These are phyloP conservation scores for Penicillium verhagenii DNA, from an alignment of 495 filamentous ascomycete genomes.

Conservation along the genomic window DNA sequence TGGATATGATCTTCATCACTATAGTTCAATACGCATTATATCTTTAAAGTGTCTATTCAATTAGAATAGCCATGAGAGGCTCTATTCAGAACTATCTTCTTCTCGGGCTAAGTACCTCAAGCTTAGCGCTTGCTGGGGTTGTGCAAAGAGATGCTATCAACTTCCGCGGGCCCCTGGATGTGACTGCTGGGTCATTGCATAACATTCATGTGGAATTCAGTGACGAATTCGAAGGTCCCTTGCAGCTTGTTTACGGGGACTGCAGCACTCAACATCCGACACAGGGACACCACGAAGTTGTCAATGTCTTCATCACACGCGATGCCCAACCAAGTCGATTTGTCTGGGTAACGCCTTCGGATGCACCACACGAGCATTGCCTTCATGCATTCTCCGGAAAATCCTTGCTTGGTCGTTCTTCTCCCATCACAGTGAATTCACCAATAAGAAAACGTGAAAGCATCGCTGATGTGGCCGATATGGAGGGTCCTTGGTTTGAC, in stretches of 20 bases:
- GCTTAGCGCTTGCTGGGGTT: constrained; percentile 10
- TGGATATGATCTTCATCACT: not conserved
- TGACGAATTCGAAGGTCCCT: constrained; percentile 27
- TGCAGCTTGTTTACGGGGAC: constrained; percentile 33
- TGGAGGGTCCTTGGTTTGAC: constrained; percentile 68
- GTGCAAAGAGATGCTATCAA: constrained; percentile 14
- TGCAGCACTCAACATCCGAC: constrained; percentile 18
- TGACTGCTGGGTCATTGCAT: constrained; percentile 33
- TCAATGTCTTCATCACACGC: constrained; percentile 24
- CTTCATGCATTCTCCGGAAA: constrained; percentile 33
- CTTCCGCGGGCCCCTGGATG: constrained; percentile 9
- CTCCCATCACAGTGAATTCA: constrained; percentile 19
- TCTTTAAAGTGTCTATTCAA: not conserved
- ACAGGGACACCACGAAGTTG: constrained; percentile 29
- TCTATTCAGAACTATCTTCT: constrained; percentile 10
- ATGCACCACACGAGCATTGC: constrained; percentile 30
- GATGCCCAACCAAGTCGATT: constrained; percentile 29
- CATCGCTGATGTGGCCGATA: constrained; percentile 46
- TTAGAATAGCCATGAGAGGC: constrained; percentile 4
- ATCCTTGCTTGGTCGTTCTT: constrained; percentile 23
- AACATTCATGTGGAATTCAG: constrained; percentile 32
- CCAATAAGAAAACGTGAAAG: constrained; percentile 23
- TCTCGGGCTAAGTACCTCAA: constrained; percentile 11
- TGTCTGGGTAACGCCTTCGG: constrained; percentile 33
- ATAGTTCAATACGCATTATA: not conserved